A percentile compares a stretch with the other conserved stretches of the same genome.
These are phyloP conservation scores for Wickerhamiella kurtzmanii DNA, from an alignment of 805 yeast genomes.

Conservation along the genomic window DNA sequence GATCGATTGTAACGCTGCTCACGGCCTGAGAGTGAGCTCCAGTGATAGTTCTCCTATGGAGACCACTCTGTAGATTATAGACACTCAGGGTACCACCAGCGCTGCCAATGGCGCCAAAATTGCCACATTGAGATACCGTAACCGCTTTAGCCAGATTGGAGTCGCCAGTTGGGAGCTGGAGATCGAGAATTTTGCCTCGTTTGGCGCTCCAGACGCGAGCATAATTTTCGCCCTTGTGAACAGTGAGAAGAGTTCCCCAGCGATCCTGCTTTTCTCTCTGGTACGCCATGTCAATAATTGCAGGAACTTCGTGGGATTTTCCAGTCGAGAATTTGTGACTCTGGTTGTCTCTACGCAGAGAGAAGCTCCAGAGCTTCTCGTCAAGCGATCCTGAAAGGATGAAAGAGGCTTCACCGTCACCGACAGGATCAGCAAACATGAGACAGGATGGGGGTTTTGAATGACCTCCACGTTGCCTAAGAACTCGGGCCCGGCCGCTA, in stretches of 20 bases:
- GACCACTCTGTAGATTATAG: conserved; percentile 87
- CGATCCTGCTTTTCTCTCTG: conserved; percentile 67
- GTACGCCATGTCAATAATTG: conserved; percentile 54
- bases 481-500: conserved; percentile 47
- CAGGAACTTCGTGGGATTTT: conserved; percentile 58
- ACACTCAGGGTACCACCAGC: conserved; percentile 72
- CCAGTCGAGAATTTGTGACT: conserved; percentile 86
- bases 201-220: conserved; percentile 88
- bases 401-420: conserved; percentile 52
- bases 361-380: conserved; percentile 77
- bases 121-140: conserved; percentile 83
- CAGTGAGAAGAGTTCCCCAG: conserved; percentile 89
- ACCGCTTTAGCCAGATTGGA: conserved; percentile 62
- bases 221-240: conserved; percentile 65
- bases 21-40: conserved; percentile 53
- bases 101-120: conserved; percentile 86
- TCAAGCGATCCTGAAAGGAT: conserved; percentile 79
- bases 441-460: conserved; percentile 74
- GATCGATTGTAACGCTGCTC: conserved; percentile 80
- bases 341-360: conserved; percentile 90
- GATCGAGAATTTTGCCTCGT: conserved; percentile 53
- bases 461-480: conserved; percentile 96
- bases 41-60: conserved; percentile 52
- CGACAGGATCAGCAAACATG: conserved; percentile 51
- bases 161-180: conserved; percentile 61